Evolutionary conservation across 176 grass and related monocot genomes (phyloP).

Genomic region (Oryza punctata): DNA sequence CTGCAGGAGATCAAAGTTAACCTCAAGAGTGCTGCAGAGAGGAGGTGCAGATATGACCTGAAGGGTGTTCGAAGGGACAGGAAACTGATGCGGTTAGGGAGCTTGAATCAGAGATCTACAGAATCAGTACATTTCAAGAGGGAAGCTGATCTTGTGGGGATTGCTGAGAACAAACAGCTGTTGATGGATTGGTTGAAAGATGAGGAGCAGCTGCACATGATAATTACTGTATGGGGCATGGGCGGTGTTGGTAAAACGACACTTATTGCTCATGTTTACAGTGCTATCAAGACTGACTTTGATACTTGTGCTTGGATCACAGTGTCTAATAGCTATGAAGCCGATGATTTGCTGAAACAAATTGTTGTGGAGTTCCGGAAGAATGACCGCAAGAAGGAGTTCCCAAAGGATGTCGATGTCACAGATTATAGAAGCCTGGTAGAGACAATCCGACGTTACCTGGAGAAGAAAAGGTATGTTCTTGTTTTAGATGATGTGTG

Average conservation of each 20-base stretch:
- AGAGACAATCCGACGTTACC: constrained; percentile 30
- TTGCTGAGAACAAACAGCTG: constrained; percentile 1
- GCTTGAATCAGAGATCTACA: constrained; percentile 7
- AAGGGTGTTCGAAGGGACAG: constrained; percentile 7
- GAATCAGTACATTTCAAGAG: constrained; percentile 23
- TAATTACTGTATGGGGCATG: constrained; percentile 33
- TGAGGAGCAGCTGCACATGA: constrained; percentile 35
- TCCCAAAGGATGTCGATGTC: constrained; percentile 24
- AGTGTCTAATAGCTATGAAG: constrained; percentile 37
- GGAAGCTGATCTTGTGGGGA: constrained; percentile 39
- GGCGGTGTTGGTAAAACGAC: constrained; percentile 38
- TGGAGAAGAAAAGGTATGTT: constrained; percentile 32
- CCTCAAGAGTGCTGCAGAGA: constrained; percentile 26
- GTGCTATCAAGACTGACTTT: constrained; percentile 29
- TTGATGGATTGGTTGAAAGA: constrained; percentile 29
- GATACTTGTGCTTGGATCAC: constrained; percentile 42
- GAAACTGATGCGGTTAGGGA: neutral
- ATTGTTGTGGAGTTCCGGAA: constrained; percentile 27
- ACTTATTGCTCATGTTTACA: constrained; percentile 38
- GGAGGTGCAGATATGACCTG: constrained; percentile 28
- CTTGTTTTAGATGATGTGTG: constrained; percentile 47
- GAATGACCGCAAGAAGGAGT: constrained; percentile 24
- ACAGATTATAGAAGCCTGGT: constrained; percentile 30
- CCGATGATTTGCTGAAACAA: constrained; percentile 25
- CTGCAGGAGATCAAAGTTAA: constrained; percentile 16